Evolutionary conservation across 305 asterid species (phyloP), one percentile per base, ranked within the genome.

Genomic region (Euphrasia arctica): DNA sequence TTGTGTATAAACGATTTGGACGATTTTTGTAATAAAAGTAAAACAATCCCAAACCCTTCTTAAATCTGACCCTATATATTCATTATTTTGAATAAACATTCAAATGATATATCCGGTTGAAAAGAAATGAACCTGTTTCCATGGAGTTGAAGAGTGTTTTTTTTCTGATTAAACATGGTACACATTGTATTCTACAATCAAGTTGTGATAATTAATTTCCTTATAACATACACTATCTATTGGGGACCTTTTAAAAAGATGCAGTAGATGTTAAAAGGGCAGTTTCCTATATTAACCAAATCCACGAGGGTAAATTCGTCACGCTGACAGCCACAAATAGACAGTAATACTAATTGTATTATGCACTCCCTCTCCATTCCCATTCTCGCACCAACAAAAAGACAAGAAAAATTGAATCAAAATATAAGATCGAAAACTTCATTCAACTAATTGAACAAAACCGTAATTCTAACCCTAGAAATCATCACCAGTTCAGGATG

Each of bases 281-380:
- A 79, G 6, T 67, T 48, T 64, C 85, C 45, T 73, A 62, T 34
- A 57, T 60, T 63, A 55, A 0, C 4, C 51, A 59, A 63, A 66
- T 18, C 54, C 57, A 12, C 13, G 70, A 64, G 86, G 91, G 80
- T 54, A 76, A 65, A 70, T 70, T 76, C 79, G 91, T 82, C 78
- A 80, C 4, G 51, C n/a, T 1, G 1, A 4, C 56, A 5, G 66
- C 51, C 75, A 66, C 64, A 76, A 73, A 74, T 79, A 77, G 76
- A 75, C 65, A 71, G 34, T 59, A 64, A 58, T 18, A 18, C 22
- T 18, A 18, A 18, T 18, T 18, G 22, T 18, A 18, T 18, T 18
- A 18, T 18, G 70, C 75, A 15, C 47, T 57, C 74, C 79, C 73
- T 75, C 74, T 59, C 74, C 3, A 31, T 31, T 31, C 34, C 70